Conservation (phyloP, 495 filamentous ascomycete species). For the Podospora tetraspora region DNA sequence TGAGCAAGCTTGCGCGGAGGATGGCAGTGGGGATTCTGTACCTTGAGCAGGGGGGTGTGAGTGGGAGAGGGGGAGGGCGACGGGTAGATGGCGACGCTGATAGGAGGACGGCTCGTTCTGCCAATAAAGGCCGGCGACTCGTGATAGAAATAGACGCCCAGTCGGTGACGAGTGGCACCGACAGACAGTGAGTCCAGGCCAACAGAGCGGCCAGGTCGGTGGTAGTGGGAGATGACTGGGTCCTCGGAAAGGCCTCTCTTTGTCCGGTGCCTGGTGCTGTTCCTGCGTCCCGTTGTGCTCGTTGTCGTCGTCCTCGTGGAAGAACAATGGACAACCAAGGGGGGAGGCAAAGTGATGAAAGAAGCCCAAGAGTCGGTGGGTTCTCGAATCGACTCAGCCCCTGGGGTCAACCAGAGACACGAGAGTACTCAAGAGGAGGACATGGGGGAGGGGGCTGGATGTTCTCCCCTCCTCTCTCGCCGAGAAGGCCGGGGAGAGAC, state of each 20-base stretch:
- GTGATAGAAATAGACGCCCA: constrained; percentile 37
- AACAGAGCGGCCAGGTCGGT: constrained; percentile 19
- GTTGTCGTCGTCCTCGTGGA: not conserved
- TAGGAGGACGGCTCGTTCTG: constrained; percentile 26
- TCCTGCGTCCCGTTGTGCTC: constrained; percentile 16
- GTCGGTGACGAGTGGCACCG: constrained; percentile 22
- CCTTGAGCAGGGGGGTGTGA: constrained; percentile 21
- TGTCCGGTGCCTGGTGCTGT: constrained; percentile 12
- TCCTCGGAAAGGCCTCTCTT: constrained; percentile 12
- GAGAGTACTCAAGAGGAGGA: not conserved
- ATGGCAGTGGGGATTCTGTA: constrained; percentile 24
- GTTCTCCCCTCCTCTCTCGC: not conserved
- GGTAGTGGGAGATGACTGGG: constrained; percentile 12
- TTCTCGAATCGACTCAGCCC: not conserved
- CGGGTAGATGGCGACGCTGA: constrained; percentile 23
- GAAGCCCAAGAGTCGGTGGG: not conserved
- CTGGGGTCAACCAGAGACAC: not conserved
- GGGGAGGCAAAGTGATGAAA: constrained; percentile 1
- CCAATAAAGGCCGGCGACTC: constrained; percentile 33
- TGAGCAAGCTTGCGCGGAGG: constrained; percentile 27
- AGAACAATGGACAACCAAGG: not conserved
- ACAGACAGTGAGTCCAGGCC: constrained; percentile 27
- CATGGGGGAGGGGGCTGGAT: constrained; percentile 6
- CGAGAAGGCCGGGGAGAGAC: not conserved
- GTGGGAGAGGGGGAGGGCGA: constrained; percentile 10